Evolutionary conservation across 352 stramenopile genomes (phyloP).

Genomic region (Poterioochromonas sp.): DNA sequence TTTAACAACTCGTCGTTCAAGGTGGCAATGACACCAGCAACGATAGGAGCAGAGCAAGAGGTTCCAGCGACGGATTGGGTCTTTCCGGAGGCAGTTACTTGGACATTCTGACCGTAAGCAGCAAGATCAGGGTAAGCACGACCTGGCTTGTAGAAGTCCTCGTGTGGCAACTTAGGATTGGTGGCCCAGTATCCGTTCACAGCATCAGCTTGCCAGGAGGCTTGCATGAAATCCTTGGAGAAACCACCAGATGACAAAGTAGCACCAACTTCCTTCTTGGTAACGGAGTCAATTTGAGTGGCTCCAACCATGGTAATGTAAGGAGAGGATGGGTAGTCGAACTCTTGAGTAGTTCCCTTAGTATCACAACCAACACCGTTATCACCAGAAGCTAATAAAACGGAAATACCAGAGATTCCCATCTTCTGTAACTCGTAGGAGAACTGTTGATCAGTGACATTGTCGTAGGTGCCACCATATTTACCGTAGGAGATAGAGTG

Average conservation of each 20-base stretch:
- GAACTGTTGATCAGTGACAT: slow-evolving; percentile 20
- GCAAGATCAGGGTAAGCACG: slow-evolving; percentile 39
- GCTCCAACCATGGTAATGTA: slow-evolving; percentile 38
- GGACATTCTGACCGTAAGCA: slow-evolving; percentile 35
- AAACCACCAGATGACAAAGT: slow-evolving; percentile 38
- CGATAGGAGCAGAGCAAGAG: slow-evolving; percentile 35
- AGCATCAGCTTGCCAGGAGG: slow-evolving; percentile 32
- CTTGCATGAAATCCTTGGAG: slow-evolving; percentile 26
- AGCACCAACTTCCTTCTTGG: slow-evolving; percentile 10
- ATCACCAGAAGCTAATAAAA: slow-evolving; percentile 35
- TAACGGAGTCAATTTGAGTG: slow-evolving; percentile 31
- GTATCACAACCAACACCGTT: slow-evolving; percentile 28
- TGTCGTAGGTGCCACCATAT: background rate
- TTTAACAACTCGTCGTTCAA: slow-evolving; percentile 30
- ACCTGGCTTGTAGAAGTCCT: slow-evolving; percentile 32
- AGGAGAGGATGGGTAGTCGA: slow-evolving; percentile 35
- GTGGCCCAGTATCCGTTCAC: background rate
- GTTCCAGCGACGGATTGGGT: slow-evolving; percentile 33
- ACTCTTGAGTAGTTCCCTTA: slow-evolving; percentile 18
- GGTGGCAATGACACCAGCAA: slow-evolving; percentile 33
- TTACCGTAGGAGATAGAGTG: slow-evolving; percentile 20
- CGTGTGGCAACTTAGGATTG: background rate
- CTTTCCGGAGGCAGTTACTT: slow-evolving; percentile 23
- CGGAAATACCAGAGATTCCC: slow-evolving; percentile 34
- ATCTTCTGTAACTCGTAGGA: slow-evolving; percentile 37